These are phyloP conservation scores for Fonsecaea pedrosoi DNA, from an alignment of 2,329 filamentous ascomycete genomes.

Conservation along the genomic window DNA sequence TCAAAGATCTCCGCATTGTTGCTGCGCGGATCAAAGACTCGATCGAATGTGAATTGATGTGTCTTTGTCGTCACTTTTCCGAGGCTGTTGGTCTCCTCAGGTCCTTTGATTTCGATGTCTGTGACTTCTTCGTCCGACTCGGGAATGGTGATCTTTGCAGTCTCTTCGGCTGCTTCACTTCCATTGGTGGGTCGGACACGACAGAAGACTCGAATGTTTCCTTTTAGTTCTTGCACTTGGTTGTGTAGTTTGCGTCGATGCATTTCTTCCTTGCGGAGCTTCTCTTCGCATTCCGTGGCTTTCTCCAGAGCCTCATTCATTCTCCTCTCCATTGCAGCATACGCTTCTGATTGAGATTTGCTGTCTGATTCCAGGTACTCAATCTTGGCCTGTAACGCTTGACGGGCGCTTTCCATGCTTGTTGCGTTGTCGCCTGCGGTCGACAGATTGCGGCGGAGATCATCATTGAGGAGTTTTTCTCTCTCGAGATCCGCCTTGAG, in stretches of 20 bases:
- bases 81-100: constrained; percentile 81
- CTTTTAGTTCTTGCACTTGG: constrained; percentile 95
- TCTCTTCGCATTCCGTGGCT: constrained; percentile 75
- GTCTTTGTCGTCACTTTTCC: constrained; percentile 78
- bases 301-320: constrained; percentile 77
- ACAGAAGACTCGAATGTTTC: constrained; percentile 98
- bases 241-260: constrained; percentile 92
- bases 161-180: constrained; percentile 63
- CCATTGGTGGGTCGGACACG: constrained; percentile 79
- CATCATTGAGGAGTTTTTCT: constrained; percentile 67
- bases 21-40: constrained; percentile 80
- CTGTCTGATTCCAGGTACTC: constrained; percentile 89
- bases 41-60: constrained; percentile 88
- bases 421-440: constrained; percentile 67
- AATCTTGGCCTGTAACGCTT: constrained; percentile 79
- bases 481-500: constrained; percentile 60
- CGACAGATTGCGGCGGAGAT: constrained; percentile 64
- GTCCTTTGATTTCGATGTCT: constrained; percentile 82
- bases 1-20: constrained; percentile 89
- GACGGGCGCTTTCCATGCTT: constrained; percentile 75
- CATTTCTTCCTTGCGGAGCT: constrained; percentile 89
- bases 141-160: constrained; percentile 79
- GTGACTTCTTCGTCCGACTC: constrained; percentile 72
- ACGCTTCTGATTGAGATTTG: constrained; percentile 86
- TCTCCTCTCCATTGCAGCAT: constrained; percentile 78